A percentile compares a stretch with the other conserved stretches of the same genome.
These are phyloP conservation scores for Sporisorium reilianum DNA, from an alignment of 1,284 basidiomycete genomes.

Conservation along the genomic window DNA sequence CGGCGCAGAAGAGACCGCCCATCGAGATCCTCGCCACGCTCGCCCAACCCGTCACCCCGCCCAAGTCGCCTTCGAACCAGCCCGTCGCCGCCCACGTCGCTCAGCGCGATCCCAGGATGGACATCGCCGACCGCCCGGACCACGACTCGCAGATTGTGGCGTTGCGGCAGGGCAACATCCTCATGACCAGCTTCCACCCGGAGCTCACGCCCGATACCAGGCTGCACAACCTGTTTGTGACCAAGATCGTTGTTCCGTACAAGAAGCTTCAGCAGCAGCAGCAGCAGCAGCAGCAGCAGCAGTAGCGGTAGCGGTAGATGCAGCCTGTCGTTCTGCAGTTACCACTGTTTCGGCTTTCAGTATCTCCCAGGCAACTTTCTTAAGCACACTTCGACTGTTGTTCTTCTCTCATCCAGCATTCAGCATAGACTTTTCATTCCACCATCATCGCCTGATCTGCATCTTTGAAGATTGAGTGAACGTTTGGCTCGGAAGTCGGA, in stretches of 20 bases:
- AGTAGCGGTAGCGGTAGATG: too few relatives aligned
- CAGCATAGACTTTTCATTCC: not conserved
- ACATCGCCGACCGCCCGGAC: conserved; percentile 38
- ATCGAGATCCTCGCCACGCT: conserved; percentile 79
- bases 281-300: not conserved
- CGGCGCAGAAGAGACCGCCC: conserved; percentile 49
- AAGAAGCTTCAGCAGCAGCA: conserved; percentile 14
- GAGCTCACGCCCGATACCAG: conserved; percentile 88
- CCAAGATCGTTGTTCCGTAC: conserved; percentile 37
- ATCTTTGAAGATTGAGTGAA: not conserved
- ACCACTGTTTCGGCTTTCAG: not conserved
- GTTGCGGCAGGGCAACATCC: conserved; percentile 82
- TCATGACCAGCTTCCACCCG: conserved; percentile 94
- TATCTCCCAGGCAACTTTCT: not conserved
- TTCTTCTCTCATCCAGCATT: not conserved
- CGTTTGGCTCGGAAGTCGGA: conserved; percentile 17
- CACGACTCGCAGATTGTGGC: conserved; percentile 80
- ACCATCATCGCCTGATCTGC: not conserved
- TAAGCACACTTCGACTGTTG: not conserved
- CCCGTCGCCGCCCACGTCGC: conserved; percentile 24
- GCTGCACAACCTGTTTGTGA: conserved; percentile 87
- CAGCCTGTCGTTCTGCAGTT: not conserved
- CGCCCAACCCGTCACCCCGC: conserved; percentile 73
- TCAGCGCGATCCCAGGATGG: conserved; percentile 26
- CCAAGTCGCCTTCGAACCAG: conserved; percentile 29